Conservation (phyloP, 305 asterid genomes). For the Fraxinus angustifolia region DNA sequence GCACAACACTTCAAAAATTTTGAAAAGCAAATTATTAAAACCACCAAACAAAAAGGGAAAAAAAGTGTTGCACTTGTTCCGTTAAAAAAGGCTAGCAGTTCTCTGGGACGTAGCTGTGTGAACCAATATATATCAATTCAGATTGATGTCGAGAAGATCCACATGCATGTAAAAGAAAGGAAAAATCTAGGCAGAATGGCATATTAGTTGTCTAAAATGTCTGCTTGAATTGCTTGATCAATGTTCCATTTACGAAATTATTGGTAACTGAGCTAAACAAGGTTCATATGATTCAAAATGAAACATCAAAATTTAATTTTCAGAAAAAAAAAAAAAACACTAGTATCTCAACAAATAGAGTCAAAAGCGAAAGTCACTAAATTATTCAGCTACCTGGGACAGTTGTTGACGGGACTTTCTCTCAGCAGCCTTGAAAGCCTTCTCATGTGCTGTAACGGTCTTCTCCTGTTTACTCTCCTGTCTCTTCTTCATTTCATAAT, state of each 20-base stretch:
- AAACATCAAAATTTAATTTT: background rate
- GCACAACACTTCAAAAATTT: background rate
- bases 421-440: conserved; percentile 98
- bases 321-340: background rate
- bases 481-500: conserved; percentile 88
- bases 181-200: background rate
- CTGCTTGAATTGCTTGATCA: background rate
- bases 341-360: conserved; percentile 6
- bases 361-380: conserved; percentile 16
- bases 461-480: conserved; percentile 96
- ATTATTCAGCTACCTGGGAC: conserved; percentile 65
- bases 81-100: background rate
- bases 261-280: background rate
- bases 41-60: background rate
- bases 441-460: conserved; percentile 86
- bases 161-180: background rate
- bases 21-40: background rate
- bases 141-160: background rate
- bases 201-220: background rate
- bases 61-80: background rate
- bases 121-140: background rate
- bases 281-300: background rate
- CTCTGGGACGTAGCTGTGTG: background rate
- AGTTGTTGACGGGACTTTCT: conserved; percentile 82
- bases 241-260: background rate